phyloP scores from a whole-genome alignment of 164 flowering plant species.

The grape (Vitis vinifera) region DNA sequence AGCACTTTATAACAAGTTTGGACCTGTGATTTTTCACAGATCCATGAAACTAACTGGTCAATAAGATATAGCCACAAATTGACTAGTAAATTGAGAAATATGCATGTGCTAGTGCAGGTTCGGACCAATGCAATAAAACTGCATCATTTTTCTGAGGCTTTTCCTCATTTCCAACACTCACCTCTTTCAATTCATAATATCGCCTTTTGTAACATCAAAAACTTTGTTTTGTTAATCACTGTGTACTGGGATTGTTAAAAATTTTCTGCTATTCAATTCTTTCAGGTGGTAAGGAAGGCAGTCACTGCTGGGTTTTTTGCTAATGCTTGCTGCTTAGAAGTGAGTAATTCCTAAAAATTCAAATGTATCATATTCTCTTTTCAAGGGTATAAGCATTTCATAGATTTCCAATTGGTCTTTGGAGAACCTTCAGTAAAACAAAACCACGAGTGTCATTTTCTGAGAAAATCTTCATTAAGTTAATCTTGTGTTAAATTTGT shows the following conservation, averaged over 20 bases:
- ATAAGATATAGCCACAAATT: too few species aligned
- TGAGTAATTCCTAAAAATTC: conserved; percentile 34
- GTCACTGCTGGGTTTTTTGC: conserved; percentile 95
- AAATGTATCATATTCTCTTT: not conserved
- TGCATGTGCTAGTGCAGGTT: not conserved
- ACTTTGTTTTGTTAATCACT: not conserved
- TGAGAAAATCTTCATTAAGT: not conserved
- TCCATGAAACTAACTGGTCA: too few species aligned
- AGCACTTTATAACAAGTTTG: not conserved
- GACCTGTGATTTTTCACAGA: not conserved
- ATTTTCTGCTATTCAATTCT: not conserved
- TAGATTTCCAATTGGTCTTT: not conserved
- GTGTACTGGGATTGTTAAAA: not conserved
- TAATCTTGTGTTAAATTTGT: not conserved
- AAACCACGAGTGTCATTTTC: not conserved
- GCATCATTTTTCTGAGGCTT: not conserved
- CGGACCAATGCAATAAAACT: too few species aligned
- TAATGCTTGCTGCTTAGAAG: conserved; percentile 91
- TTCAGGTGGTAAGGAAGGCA: conserved; percentile 84
- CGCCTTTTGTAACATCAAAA: not conserved
- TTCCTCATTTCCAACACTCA: not conserved
- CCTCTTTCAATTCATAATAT: not conserved
- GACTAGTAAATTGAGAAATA: not conserved
- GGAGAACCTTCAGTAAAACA: not conserved
- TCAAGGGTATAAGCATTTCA: not conserved